phyloP scores from a whole-genome alignment of 2,329 filamentous ascomycete genomes.

The Gaeumannomyces sp. region DNA sequence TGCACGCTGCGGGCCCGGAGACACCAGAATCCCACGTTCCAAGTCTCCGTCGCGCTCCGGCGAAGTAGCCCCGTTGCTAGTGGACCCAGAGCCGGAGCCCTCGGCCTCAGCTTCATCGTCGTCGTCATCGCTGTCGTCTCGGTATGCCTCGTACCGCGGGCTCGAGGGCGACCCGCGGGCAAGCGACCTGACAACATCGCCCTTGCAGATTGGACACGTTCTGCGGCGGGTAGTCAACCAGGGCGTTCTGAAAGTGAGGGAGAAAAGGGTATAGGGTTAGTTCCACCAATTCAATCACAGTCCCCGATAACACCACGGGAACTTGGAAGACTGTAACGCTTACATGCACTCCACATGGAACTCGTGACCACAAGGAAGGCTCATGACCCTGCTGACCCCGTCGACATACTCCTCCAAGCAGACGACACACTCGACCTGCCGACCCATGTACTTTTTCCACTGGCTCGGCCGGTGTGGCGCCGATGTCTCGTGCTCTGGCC shows the following conservation, averaged over 20 bases:
- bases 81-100: background rate
- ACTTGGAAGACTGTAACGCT: conserved; percentile 36
- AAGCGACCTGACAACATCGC: conserved; percentile 77
- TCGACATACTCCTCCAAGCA: conserved; percentile 96
- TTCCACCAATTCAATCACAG: background rate
- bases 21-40: conserved; percentile 2
- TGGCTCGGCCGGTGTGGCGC: conserved; percentile 38
- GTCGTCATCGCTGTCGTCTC: conserved; percentile 45
- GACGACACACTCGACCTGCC: conserved; percentile 84
- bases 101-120: conserved; percentile 25
- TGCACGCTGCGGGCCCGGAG: background rate
- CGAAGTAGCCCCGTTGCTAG: conserved; percentile 3
- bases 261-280: background rate
- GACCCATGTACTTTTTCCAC: conserved; percentile 62
- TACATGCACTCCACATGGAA: conserved; percentile 99
- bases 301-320: background rate
- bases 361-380: conserved; percentile 92
- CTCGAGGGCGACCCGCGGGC: conserved; percentile 46
- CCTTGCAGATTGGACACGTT: conserved; percentile 98
- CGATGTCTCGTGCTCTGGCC: conserved; percentile 42
- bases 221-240: conserved; percentile 93
- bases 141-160: conserved; percentile 48
- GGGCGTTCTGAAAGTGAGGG: conserved; percentile 59
- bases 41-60: conserved; percentile 3
- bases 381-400: conserved; percentile 93